A percentile compares a stretch with the other conserved stretches of the same genome.
Conservation (phyloP, 208 protist genomes). For the Acanthamoeba castellanii region DNA sequence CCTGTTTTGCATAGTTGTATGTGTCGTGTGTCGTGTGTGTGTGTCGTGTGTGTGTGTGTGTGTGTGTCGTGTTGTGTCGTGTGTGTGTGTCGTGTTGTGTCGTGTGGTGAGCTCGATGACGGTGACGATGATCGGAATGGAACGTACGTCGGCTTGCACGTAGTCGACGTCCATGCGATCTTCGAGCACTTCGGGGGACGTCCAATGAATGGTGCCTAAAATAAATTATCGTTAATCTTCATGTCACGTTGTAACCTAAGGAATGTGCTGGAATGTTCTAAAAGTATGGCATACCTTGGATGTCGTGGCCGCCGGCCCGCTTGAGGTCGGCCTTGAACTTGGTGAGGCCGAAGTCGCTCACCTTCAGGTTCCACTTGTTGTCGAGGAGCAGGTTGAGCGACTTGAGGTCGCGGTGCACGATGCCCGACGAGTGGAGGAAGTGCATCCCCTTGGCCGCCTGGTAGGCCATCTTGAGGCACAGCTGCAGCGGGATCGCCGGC, state of each 20-base stretch:
- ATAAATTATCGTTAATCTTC: not conserved
- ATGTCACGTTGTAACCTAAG: not conserved
- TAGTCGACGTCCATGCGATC: slow-evolving; percentile 16
- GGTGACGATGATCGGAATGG: not conserved
- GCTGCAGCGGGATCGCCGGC: slow-evolving; percentile 7
- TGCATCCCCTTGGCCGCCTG: slow-evolving; percentile 62
- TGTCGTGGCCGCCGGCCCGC: not conserved
- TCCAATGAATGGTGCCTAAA: slow-evolving; percentile 65
- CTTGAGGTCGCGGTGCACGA: slow-evolving; percentile 57
- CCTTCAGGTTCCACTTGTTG: slow-evolving; percentile 71
- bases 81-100: too few species aligned
- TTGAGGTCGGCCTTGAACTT: slow-evolving; percentile 47
- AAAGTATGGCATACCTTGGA: not conserved
- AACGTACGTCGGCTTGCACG: slow-evolving; percentile 25
- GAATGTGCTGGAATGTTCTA: not conserved
- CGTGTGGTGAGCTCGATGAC: not conserved
- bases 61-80: too few species aligned
- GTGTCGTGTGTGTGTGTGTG: not conserved
- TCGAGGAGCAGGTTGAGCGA: slow-evolving; percentile 70
- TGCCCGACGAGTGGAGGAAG: slow-evolving; percentile 62
- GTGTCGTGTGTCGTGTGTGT: not conserved
- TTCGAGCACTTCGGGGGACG: slow-evolving; percentile 67
- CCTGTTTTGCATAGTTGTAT: not conserved
- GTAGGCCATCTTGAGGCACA: slow-evolving; percentile 61
- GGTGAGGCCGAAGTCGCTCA: slow-evolving; percentile 2